phyloP scores from a whole-genome alignment of 2,329 filamentous ascomycete genomes.

The Ceratocystis harringtonii region DNA sequence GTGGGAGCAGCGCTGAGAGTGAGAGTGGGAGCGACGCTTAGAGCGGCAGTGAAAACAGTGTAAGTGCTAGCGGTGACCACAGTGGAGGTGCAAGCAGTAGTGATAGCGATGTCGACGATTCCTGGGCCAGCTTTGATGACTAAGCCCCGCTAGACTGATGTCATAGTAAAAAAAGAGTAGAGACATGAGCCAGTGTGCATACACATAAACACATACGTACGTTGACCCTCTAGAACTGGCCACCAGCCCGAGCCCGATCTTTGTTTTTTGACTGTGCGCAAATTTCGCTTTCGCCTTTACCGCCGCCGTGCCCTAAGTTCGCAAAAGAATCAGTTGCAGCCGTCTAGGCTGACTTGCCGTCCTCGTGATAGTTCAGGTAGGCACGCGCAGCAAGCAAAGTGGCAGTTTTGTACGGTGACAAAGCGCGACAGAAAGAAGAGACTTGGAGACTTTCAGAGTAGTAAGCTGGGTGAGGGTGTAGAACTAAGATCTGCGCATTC shows the following conservation, averaged over 20 bases:
- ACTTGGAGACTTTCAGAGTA: too few relatives aligned
- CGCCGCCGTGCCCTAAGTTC: background rate
- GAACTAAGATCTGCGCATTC: too few relatives aligned
- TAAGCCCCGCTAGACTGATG: conserved; percentile 7
- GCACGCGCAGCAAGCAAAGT: background rate
- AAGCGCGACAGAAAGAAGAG: too few relatives aligned
- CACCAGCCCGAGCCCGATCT: background rate
- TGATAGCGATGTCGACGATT: conserved; percentile 16
- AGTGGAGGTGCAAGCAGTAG: background rate
- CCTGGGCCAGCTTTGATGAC: conserved; percentile 21
- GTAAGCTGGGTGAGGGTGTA: too few relatives aligned
- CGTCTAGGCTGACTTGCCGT: background rate
- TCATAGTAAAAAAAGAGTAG: background rate
- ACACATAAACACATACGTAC: too few relatives aligned
- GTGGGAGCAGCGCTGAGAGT: conserved; percentile 9
- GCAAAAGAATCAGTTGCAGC: background rate
- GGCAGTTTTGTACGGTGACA: background rate
- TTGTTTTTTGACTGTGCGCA: background rate
- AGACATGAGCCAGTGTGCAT: too few relatives aligned
- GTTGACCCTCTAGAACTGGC: too few relatives aligned
- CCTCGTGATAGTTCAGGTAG: background rate
- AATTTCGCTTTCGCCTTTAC: background rate
- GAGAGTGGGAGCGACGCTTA: conserved; percentile 11
- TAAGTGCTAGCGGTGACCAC: conserved; percentile 20
- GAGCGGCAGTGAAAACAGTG: conserved; percentile 24